These are phyloP conservation scores for Teratosphaeria gauchensis DNA, from an alignment of 2,329 filamentous ascomycete genomes.

Conservation along the genomic window DNA sequence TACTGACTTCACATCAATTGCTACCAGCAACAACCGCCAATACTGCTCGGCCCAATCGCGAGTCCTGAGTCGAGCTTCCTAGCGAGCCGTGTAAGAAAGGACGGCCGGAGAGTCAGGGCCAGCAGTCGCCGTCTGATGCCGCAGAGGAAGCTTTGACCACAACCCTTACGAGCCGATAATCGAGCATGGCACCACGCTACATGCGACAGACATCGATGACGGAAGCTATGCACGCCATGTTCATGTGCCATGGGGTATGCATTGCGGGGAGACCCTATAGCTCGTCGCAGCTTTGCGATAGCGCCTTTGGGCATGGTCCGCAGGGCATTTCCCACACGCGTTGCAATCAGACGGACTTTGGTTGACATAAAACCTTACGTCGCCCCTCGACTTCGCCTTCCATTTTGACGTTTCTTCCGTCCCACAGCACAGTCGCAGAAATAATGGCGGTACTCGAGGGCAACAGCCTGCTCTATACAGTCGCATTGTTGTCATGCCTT, in stretches of 20 bases:
- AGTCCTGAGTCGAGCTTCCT: too few relatives aligned
- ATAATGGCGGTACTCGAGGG: constrained; percentile 20
- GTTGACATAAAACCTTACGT: background rate
- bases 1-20: too few relatives aligned
- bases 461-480: constrained; percentile 32
- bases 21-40: too few relatives aligned
- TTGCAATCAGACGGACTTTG: background rate
- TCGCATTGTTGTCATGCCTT: constrained; percentile 37
- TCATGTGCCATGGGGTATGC: background rate
- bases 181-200: background rate
- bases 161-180: background rate
- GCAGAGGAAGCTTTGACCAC: background rate
- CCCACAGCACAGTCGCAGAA: background rate
- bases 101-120: background rate
- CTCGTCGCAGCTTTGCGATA: background rate
- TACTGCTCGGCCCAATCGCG: too few relatives aligned
- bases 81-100: background rate
- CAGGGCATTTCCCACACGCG: background rate
- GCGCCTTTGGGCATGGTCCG: background rate
- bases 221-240: background rate
- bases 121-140: background rate
- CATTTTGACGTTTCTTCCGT: background rate
- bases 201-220: background rate
- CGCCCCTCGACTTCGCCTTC: background rate
- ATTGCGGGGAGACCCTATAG: background rate